A percentile compares a stretch with the other conserved stretches of the same genome.
Conservation (phyloP, 1,284 basidiomycete genomes). For the Volvariella volvacea region DNA sequence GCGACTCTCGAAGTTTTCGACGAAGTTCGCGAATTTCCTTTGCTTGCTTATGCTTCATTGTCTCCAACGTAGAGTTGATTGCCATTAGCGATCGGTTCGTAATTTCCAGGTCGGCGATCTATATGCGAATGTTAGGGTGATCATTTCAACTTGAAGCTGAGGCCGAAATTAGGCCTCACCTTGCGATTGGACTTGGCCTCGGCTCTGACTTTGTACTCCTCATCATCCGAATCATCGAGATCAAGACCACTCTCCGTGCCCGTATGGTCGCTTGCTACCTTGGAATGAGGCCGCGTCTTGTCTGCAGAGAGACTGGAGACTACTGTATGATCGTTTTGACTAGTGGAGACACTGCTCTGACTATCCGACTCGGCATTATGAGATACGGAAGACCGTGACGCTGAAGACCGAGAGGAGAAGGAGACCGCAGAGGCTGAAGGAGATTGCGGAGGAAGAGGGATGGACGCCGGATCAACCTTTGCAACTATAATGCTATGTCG, state of each 20-base stretch:
- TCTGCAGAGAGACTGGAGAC: not conserved
- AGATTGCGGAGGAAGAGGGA: conserved; percentile 58
- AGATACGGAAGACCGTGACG: conserved; percentile 45
- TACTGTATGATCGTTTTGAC: conserved; percentile 9
- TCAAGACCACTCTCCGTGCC: conserved; percentile 18
- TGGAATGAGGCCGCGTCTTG: conserved; percentile 19
- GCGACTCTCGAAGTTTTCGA: conserved; percentile 69
- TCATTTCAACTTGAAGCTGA: conserved; percentile 1
- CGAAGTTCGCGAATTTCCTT: conserved; percentile 74
- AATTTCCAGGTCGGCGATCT: conserved; percentile 83
- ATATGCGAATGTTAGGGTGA: conserved; percentile 2
- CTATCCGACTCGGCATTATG: conserved; percentile 27
- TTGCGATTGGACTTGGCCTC: conserved; percentile 76
- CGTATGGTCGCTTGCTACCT: conserved; percentile 17
- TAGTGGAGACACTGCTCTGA: conserved; percentile 12
- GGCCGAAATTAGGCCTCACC: conserved; percentile 31
- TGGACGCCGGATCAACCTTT: conserved; percentile 45
- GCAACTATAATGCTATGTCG: conserved; percentile 13
- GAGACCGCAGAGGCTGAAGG: conserved; percentile 65
- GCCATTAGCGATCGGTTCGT: conserved; percentile 72
- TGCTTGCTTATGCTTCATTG: conserved; percentile 68
- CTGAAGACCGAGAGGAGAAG: conserved; percentile 62
- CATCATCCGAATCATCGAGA: conserved; percentile 20
- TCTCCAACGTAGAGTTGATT: conserved; percentile 70
- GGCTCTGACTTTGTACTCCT: conserved; percentile 49